These are phyloP conservation scores for Dionaea muscipula DNA, from an alignment of 179 eudicot genomes.

Conservation along the genomic window DNA sequence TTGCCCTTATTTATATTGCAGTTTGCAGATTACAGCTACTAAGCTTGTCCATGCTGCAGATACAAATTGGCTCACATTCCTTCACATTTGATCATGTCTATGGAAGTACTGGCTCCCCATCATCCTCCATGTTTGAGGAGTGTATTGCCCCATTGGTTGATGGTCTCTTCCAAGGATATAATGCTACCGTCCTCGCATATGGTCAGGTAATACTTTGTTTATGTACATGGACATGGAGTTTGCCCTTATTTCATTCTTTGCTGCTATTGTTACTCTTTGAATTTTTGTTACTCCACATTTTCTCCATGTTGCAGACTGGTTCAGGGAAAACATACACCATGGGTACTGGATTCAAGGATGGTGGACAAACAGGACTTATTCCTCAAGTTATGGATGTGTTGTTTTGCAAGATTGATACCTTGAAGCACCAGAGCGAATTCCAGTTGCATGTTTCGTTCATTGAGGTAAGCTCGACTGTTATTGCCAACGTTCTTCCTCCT, in stretches of 20 bases:
- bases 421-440: conserved; percentile 68
- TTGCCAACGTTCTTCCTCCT: neutral
- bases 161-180: conserved; percentile 96
- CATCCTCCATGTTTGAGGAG: conserved; percentile 78
- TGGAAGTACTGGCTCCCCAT: conserved; percentile 74
- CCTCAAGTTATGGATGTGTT: conserved; percentile 83
- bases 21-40: neutral
- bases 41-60: conserved; percentile 33
- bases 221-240: too few species aligned
- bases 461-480: conserved; percentile 43
- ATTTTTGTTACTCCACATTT: conserved; percentile 11
- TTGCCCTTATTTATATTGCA: neutral
- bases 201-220: conserved; percentile 59
- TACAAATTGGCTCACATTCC: conserved; percentile 92
- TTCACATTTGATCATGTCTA: conserved; percentile 97
- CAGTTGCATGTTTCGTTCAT: conserved; percentile 94
- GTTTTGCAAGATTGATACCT: conserved; percentile 66
- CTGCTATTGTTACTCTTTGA: conserved; percentile 1
- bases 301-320: conserved; percentile 62
- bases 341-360: conserved; percentile 91
- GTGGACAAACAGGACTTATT: conserved; percentile 57
- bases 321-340: conserved; percentile 98
- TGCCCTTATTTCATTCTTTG: neutral
- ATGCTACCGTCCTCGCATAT: conserved; percentile 97
- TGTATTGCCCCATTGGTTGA: conserved; percentile 94